Evolutionary conservation across 1,284 basidiomycete species (phyloP).

Genomic region (Cryptococcus amylolentus): DNA sequence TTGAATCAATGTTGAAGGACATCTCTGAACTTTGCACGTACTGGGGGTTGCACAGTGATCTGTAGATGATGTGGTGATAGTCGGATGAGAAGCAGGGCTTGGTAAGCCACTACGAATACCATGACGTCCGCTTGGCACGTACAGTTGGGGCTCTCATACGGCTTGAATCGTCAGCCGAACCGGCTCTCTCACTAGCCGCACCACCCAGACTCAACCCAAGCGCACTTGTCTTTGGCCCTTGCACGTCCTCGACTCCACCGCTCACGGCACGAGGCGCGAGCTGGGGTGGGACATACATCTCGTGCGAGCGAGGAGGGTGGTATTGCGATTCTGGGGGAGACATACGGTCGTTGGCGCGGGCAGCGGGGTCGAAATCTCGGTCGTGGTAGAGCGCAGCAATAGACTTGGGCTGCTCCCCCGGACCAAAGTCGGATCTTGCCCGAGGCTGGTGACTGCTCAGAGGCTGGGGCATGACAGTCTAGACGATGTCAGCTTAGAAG

Average conservation of each 20-base stretch:
- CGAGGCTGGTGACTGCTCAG: conserved; percentile 9
- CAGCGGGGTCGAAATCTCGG: conserved; percentile 8
- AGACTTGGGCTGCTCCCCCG: conserved; percentile 6
- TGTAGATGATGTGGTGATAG: conserved; percentile 2
- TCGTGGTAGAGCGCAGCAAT: conserved; percentile 10
- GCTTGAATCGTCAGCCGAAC: conserved; percentile 1
- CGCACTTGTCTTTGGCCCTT: conserved; percentile 25
- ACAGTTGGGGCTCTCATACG: conserved; percentile 32
- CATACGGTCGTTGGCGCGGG: conserved; percentile 4
- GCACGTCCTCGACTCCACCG: conserved; percentile 22
- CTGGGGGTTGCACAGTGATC: conserved; percentile 41
- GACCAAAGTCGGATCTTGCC: background rate
- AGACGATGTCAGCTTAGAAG: background rate
- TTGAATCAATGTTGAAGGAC: background rate
- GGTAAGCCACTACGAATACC: conserved; percentile 21
- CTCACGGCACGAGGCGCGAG: conserved; percentile 21
- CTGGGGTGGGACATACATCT: conserved; percentile 23
- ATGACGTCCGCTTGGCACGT: conserved; percentile 24
- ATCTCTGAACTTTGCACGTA: conserved; percentile 15
- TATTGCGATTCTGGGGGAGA: conserved; percentile 15
- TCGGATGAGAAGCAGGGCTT: background rate
- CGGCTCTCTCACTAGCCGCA: conserved; percentile 1
- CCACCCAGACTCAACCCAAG: conserved; percentile 27
- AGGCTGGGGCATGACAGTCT: conserved; percentile 31
- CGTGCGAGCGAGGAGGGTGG: conserved; percentile 20